phyloP scores from a whole-genome alignment of 108 stramenopile genomes.

The Pseudonitzschia pungens region DNA sequence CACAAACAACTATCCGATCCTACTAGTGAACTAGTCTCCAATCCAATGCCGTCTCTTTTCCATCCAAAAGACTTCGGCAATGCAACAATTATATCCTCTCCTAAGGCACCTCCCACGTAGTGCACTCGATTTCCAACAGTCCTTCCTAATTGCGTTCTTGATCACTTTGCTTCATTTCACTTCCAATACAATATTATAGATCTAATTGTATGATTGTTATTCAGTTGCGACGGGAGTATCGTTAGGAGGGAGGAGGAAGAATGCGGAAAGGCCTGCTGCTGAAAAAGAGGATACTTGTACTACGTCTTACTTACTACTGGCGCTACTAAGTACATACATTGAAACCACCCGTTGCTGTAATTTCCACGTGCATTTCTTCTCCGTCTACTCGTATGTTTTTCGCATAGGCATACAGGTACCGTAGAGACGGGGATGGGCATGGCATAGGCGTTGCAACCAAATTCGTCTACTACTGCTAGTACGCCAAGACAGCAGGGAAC shows the following conservation, averaged over 20 bases:
- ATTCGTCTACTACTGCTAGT: background rate
- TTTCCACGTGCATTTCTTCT: conserved; percentile 5
- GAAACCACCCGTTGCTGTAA: background rate
- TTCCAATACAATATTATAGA: background rate
- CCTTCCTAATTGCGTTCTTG: background rate
- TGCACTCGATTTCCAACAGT: background rate
- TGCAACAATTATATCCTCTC: background rate
- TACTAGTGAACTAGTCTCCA: background rate
- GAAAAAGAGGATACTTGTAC: background rate
- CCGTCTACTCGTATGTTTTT: background rate
- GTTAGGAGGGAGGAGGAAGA: background rate
- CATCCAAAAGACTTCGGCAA: background rate
- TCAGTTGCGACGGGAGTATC: background rate
- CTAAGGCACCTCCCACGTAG: background rate
- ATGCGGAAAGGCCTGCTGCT: background rate
- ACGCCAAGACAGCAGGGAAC: background rate
- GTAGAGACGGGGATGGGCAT: too few relatives aligned
- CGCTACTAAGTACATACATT: background rate
- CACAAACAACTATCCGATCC: conserved; percentile 2
- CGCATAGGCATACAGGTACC: background rate
- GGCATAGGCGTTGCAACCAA: too few relatives aligned
- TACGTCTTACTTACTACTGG: background rate
- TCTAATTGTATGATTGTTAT: background rate
- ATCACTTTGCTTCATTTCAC: background rate
- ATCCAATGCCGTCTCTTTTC: conserved; percentile 5